Conservation (phyloP, 257 asterid genomes). For the Perilla frutescens region DNA sequence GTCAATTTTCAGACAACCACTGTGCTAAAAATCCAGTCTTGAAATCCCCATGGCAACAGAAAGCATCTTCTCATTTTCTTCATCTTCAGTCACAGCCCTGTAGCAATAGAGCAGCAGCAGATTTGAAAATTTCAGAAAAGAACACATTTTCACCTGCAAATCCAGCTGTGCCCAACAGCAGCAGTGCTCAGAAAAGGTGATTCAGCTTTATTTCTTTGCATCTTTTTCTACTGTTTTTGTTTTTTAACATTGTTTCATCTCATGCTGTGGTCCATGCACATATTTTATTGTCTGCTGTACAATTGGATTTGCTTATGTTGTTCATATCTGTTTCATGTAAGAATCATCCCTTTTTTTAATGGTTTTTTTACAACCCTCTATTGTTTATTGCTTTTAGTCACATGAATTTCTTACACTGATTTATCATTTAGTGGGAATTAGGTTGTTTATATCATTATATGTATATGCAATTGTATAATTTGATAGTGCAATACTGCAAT, state of each 20-base stretch:
- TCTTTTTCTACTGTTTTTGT: constrained; percentile 39
- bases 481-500: neutral
- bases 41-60: constrained; percentile 47
- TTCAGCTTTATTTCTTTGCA: constrained; percentile 36
- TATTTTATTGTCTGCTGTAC: constrained; percentile 39
- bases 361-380: constrained; percentile 6
- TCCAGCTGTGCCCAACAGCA: constrained; percentile 59
- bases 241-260: constrained; percentile 32
- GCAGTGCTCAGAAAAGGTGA: constrained; percentile 76
- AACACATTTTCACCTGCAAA: constrained; percentile 55
- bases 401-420: neutral
- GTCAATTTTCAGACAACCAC: constrained; percentile 38
- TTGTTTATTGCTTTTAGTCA: constrained; percentile 21
- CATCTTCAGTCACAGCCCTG: constrained; percentile 55
- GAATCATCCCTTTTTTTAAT: neutral
- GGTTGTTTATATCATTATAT: no score
- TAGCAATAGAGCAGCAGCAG: constrained; percentile 38
- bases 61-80: constrained; percentile 48
- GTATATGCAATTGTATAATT: neutral
- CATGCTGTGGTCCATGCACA: constrained; percentile 52
- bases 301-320: constrained; percentile 10
- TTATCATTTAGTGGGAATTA: no score
- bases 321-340: constrained; percentile 32
- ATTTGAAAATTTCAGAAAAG: constrained; percentile 51
- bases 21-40: constrained; percentile 27